A percentile compares a stretch with the other conserved stretches of the same genome.
Conservation (phyloP, 2,329 filamentous ascomycete genomes). For the Diaporthe helianthi region DNA sequence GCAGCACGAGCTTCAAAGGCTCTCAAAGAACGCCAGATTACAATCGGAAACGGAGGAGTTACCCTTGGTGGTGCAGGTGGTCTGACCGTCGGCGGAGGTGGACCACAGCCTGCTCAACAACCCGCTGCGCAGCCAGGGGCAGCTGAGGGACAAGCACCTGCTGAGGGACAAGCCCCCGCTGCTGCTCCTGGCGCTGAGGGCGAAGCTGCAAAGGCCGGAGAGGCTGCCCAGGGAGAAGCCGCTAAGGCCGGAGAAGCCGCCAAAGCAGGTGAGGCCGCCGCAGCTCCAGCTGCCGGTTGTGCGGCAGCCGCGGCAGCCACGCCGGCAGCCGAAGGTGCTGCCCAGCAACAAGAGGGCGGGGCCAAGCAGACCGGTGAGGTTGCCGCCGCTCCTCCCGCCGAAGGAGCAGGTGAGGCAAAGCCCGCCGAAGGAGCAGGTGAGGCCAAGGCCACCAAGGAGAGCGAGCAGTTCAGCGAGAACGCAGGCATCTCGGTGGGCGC, state of each 20-base stretch:
- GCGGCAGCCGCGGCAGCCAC: background rate
- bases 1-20: slow-evolving; percentile 24
- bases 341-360: background rate
- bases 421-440: no score
- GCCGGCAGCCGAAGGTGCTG: background rate
- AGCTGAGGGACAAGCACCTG: background rate
- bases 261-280: background rate
- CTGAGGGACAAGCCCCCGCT: background rate
- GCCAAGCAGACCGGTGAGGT: background rate
- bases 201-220: background rate
- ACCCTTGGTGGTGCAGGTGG: slow-evolving; percentile 18
- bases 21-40: slow-evolving; percentile 27
- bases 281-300: slow-evolving; percentile 1
- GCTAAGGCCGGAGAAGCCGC: background rate
- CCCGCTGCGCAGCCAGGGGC: slow-evolving; percentile 8
- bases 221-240: background rate
- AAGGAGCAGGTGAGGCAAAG: slow-evolving; percentile 8
- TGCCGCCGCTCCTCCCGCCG: background rate
- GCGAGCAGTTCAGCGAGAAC: slow-evolving; percentile 35
- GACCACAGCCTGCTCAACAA: slow-evolving; percentile 7
- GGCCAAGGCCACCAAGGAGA: slow-evolving; percentile 28
- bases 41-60: slow-evolving; percentile 14
- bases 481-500: slow-evolving; percentile 31
- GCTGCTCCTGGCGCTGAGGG: slow-evolving; percentile 10
- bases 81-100: slow-evolving; percentile 29